A percentile compares a stretch with the other conserved stretches of the same genome.
These are phyloP conservation scores for Eucalyptus polyanthemos DNA, from an alignment of 345 rosid genomes.

Conservation along the genomic window DNA sequence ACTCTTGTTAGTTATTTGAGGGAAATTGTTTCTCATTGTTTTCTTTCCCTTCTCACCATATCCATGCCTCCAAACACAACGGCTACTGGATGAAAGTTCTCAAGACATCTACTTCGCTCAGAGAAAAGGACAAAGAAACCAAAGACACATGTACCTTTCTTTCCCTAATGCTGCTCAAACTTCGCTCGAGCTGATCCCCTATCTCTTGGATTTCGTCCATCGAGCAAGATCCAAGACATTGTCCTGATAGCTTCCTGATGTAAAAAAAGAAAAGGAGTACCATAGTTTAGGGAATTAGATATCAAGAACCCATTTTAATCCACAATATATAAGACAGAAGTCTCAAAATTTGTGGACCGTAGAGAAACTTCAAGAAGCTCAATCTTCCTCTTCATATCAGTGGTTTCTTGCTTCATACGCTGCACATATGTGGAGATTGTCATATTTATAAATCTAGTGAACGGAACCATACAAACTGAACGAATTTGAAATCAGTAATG, in stretches of 20 bases:
- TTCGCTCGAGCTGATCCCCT: conserved; percentile 25
- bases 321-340: not conserved
- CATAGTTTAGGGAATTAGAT: not conserved
- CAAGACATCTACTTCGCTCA: not conserved
- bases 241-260: conserved; percentile 45
- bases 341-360: conserved; percentile 14
- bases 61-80: not conserved
- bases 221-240: conserved; percentile 25
- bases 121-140: not conserved
- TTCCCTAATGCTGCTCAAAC: conserved; percentile 34
- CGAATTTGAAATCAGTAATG: not conserved
- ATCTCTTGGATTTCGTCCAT: conserved; percentile 26
- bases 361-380: conserved; percentile 35
- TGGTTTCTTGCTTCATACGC: conserved; percentile 27
- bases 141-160: conserved; percentile 31
- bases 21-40: not conserved
- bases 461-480: not conserved
- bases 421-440: conserved; percentile 4
- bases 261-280: not conserved
- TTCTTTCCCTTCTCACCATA: not conserved
- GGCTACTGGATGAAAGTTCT: not conserved
- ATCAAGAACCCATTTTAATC: not conserved
- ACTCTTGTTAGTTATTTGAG: not conserved
- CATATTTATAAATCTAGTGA: not conserved
- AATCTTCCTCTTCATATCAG: conserved; percentile 27